phyloP scores from a whole-genome alignment of 345 rosid genomes.

The Luvunga scandens region DNA sequence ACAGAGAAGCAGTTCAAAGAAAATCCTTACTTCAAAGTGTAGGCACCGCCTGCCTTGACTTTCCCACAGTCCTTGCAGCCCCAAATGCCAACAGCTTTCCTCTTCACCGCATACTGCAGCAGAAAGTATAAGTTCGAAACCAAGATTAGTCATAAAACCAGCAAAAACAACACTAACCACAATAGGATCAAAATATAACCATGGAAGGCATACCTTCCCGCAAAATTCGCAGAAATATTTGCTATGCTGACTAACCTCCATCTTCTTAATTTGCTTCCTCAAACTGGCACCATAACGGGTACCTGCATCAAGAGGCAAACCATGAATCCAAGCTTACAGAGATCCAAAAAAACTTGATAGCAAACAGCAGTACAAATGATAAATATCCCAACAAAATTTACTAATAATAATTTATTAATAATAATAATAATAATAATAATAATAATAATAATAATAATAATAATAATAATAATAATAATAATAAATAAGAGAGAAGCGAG shows the following conservation, averaged over 20 bases:
- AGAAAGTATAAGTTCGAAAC: not conserved
- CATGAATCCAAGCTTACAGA: not conserved
- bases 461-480: too few relatives aligned
- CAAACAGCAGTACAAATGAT: not conserved
- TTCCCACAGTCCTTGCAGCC: slow-evolving; percentile 97
- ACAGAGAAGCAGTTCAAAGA: not conserved
- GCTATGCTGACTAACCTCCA: slow-evolving; percentile 89
- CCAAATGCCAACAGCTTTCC: slow-evolving; percentile 97
- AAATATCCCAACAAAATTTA: too few relatives aligned
- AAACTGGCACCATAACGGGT: slow-evolving; percentile 89
- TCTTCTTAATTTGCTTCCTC: slow-evolving; percentile 87
- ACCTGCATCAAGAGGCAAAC: slow-evolving; percentile 31
- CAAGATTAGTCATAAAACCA: not conserved
- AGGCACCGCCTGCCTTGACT: slow-evolving; percentile 94
- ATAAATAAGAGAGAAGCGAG: not conserved
- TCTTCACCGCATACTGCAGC: slow-evolving; percentile 77
- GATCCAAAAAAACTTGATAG: not conserved
- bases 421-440: too few relatives aligned
- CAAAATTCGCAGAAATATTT: slow-evolving; percentile 86
- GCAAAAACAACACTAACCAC: not conserved
- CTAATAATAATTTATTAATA: too few relatives aligned
- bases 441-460: too few relatives aligned
- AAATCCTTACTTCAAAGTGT: slow-evolving; percentile 73
- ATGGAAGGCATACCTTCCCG: slow-evolving; percentile 53
- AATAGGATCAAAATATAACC: not conserved